Base-by-base conservation (phyloP, 2,329 filamentous ascomycete genomes). In the Cytospora mali region DNA sequence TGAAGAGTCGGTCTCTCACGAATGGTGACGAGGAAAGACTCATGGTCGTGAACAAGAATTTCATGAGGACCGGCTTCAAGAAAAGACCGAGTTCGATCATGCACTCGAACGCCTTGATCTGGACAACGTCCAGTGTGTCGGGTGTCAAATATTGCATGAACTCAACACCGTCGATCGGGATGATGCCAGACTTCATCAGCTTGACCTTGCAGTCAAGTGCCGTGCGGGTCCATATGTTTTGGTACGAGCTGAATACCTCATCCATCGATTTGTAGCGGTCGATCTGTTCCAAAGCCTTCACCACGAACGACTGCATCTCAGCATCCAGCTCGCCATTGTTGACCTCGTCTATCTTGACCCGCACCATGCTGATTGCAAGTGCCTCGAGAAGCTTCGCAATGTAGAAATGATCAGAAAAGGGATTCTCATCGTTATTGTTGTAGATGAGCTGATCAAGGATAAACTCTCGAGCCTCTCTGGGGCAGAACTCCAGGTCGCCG, bases 371-470 rank as follows among this genome's bases (percentile, higher is more conserved):
- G 0, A 80, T 81, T 1, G 86, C 81, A 28, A 89, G 75, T 0
- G 83, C 81, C 49, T 81, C 79, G 10, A 99, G 90, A 27, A 99
- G 81, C 25, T 84, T 90, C 9, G 92, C 88, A 59, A 99, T 86
- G 72, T 97, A 99, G 70, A 91, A 88, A 66, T 93, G 89, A 71
- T 99, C 96, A 6, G 93, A 97, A 71, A 87, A 96, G 55, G 88
- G 77, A 69, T 99, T 99, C 64, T 91, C 89, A 2, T 90, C 88
- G 72, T 99, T 99, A 76, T 99, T 93, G 72, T 99, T 99, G 78
- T 93, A 94, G 55, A 91, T 89, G 35, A 99, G 80, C 72, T 96
- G 91, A 69, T 97, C 93, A 25, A 96, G 84, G 54, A 99, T 85
- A 74, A 97, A 96, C 46, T 86, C 84, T 62, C 93, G 91, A 6